Base-by-base conservation (phyloP, 495 filamentous ascomycete genomes). In the Geoglossum glabrum region DNA sequence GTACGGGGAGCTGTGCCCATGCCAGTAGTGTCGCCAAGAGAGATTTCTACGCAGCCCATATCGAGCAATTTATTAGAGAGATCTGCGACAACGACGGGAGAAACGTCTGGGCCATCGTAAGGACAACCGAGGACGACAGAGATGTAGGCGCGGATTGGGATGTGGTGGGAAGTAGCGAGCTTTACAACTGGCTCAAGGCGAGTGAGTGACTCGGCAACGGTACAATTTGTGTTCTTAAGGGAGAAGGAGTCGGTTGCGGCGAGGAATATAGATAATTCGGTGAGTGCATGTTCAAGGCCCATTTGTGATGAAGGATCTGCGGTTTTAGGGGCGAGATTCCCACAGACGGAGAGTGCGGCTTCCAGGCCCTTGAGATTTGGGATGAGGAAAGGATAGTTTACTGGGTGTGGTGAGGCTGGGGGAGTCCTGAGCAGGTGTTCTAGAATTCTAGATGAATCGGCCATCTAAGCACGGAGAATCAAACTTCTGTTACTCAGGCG, bases 1-100 rank as follows among this genome's bases (percentile, higher is more conserved):
- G 86, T 92, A 25, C 83, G 75, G 0, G 88, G 86, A 23, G 83
- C 87, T 0, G 92, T 97, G 6, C 93, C 92, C 86, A 95, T 95
- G 8, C 92, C 92, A 0, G 92, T 97, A 0, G 92, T 98, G 64
- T 98, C 92, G 0, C 87, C 92, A 4, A 98, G 79, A 8, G 85
- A 85, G 43, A 98, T 90, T 70, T 96, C 88, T 64, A 96, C 89
- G 3, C 86, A 90, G 21, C 92, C 92, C 87, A 95, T 95, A 65
- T 95, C 88, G 8, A 98, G 77, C 31, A 96, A 70, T 19, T 75
- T 76, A 0, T 85, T 81, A 0, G 90, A 86, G 8, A 97, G 85
- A 47, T 87, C 81, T 5, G 89, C 89, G 0, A 97, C 92, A 52
- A 74, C 78, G 57, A 80, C 72, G 0, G 90, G 87, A 49, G 82